phyloP scores from a whole-genome alignment of 352 stramenopile genomes.

The Phytopythium litorale region DNA sequence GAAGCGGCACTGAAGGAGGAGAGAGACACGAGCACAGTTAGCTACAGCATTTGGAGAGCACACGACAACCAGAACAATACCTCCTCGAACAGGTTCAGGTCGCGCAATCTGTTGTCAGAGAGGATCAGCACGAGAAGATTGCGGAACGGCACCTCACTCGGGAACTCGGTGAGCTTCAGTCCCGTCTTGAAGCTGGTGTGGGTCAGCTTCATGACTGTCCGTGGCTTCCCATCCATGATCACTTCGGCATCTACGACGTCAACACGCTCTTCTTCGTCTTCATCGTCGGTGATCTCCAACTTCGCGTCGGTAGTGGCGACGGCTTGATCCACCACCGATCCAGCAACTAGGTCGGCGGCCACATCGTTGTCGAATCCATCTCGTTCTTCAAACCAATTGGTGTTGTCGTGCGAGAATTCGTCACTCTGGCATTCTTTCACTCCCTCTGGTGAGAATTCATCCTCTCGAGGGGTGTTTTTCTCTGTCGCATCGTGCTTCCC shows the following conservation, averaged over 20 bases:
- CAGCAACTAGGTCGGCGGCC: not conserved
- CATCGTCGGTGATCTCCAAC: conserved; percentile 9
- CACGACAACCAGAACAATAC: conserved; percentile 32
- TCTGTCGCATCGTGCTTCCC: not conserved
- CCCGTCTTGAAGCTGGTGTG: conserved; percentile 47
- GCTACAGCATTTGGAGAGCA: not conserved
- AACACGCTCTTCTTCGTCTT: conserved; percentile 24
- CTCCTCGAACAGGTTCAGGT: conserved; percentile 51
- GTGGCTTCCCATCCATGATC: conserved; percentile 49
- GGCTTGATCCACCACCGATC: not conserved
- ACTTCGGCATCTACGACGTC: conserved; percentile 46
- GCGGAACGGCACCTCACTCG: conserved; percentile 42
- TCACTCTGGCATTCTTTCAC: not conserved
- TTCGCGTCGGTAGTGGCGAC: not conserved
- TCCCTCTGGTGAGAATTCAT: not conserved
- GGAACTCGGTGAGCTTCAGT: conserved; percentile 43
- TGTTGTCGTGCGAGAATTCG: not conserved
- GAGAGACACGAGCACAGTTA: conserved; percentile 6
- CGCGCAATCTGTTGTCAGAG: conserved; percentile 47
- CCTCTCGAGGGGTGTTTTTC: not conserved
- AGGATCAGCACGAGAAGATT: conserved; percentile 64
- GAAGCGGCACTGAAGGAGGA: conserved; percentile 47
- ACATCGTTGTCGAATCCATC: not conserved
- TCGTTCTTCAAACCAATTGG: not conserved
- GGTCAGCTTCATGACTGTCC: conserved; percentile 43